phyloP scores from a whole-genome alignment of 1,139 yeast genomes.

The Hansenula lynferdii region DNA sequence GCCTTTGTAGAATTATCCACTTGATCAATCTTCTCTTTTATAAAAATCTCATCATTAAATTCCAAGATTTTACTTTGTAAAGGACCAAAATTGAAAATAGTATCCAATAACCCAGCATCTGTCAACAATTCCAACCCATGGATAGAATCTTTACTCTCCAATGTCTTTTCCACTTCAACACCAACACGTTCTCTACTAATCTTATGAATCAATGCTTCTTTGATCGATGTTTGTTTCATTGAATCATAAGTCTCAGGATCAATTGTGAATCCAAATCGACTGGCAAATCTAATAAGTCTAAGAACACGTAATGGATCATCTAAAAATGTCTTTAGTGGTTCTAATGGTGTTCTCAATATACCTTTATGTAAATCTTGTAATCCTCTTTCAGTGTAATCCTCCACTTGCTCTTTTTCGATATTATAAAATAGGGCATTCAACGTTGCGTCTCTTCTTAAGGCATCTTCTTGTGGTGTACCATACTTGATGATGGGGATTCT shows the following conservation, averaged over 20 bases:
- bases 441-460: slow-evolving; percentile 91
- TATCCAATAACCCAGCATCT: slow-evolving; percentile 46
- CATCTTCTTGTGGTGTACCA: slow-evolving; percentile 93
- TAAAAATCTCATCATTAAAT: slow-evolving; percentile 2
- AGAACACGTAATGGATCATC: slow-evolving; percentile 93
- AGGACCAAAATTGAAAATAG: slow-evolving; percentile 42
- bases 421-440: slow-evolving; percentile 88
- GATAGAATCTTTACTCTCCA: slow-evolving; percentile 57
- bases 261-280: slow-evolving; percentile 66
- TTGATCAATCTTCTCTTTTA: not conserved
- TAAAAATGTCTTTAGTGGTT: slow-evolving; percentile 75
- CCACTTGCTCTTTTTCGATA: slow-evolving; percentile 59
- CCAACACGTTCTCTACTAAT: slow-evolving; percentile 92
- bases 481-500: slow-evolving; percentile 71
- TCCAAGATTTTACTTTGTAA: slow-evolving; percentile 11
- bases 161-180: slow-evolving; percentile 72
- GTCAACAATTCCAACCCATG: slow-evolving; percentile 61
- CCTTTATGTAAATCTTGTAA: slow-evolving; percentile 65
- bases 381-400: slow-evolving; percentile 80
- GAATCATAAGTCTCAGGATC: slow-evolving; percentile 57
- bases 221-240: slow-evolving; percentile 60
- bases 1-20: not conserved
- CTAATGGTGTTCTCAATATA: slow-evolving; percentile 79
- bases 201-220: slow-evolving; percentile 56
- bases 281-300: slow-evolving; percentile 80